These are phyloP conservation scores for Catenaria anguillulae DNA, from an alignment of 371 early-diverging fungal species.

Conservation along the genomic window DNA sequence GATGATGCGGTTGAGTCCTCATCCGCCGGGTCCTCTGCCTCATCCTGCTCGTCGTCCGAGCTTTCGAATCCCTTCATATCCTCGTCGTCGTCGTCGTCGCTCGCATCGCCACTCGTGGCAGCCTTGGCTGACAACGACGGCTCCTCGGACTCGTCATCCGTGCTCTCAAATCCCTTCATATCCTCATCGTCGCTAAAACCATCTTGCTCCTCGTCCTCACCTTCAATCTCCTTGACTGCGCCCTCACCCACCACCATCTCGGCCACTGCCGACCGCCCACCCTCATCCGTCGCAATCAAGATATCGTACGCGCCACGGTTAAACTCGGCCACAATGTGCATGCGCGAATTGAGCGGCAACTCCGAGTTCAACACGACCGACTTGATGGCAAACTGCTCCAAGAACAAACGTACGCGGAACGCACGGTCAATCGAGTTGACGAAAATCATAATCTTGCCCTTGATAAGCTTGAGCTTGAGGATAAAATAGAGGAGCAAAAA, in stretches of 20 bases:
- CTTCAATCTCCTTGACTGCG: background rate
- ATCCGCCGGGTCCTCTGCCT: too few relatives aligned
- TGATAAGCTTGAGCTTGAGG: conserved; percentile 71
- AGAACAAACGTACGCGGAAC: conserved; percentile 77
- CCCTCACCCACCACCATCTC: conserved; percentile 32
- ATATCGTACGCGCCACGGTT: conserved; percentile 92
- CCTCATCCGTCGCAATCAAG: conserved; percentile 89
- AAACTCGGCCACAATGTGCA: conserved; percentile 88
- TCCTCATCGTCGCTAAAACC: conserved; percentile 12
- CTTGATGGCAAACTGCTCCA: conserved; percentile 88
- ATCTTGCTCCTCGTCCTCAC: conserved; percentile 16
- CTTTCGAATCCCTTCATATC: conserved; percentile 11
- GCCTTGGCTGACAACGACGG: conserved; percentile 13
- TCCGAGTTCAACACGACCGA: conserved; percentile 85
- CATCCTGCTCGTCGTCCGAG: conserved; percentile 12
- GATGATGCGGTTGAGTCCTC: background rate
- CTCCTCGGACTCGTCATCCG: conserved; percentile 13
- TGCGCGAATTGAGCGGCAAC: conserved; percentile 69
- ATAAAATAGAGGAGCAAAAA: conserved; percentile 77
- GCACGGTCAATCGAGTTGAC: conserved; percentile 85
- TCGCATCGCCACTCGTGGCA: conserved; percentile 15
- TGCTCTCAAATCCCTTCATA: conserved; percentile 10
- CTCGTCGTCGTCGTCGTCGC: conserved; percentile 12
- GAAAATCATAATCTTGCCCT: conserved; percentile 82
- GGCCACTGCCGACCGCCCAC: conserved; percentile 28